Base-by-base conservation (phyloP, 2,329 filamentous ascomycete genomes). In the Fusarium burgessii region DNA sequence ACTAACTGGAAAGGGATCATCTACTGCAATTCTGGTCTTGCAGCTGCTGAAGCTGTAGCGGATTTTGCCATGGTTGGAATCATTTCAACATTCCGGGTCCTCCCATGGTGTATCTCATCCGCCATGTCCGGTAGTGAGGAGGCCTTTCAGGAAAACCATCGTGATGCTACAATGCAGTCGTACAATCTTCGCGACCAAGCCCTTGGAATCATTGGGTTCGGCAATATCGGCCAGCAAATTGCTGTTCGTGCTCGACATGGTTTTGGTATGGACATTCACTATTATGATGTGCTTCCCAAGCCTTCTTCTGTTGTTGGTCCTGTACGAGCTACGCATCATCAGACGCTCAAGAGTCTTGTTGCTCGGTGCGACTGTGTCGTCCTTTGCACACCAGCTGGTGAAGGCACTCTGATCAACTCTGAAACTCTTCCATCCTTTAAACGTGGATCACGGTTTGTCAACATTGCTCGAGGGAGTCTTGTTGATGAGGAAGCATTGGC, bases 21-120 rank as follows among this genome's bases (percentile, higher is more conserved):
- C 55, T 94, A 93, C 81, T 93, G 91, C 83, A 93, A 94, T 80
- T 87, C 89, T 5, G 91, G 91, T 3, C 85, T 89, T 3, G 91
- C 91, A 0, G 91, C 90, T 38, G 90, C 90, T 10, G 92, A 94
- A 75, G 89, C 91, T 7, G 91, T 93, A 3, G 91, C 91, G 54
- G 92, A 94, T 78, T 89, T 92, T 67, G 89, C 90, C 20, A 84
- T 93, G 42, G 90, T 89, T 75, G 86, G 92, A 73, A 88, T 94
- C 72, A 87, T 94, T 52, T 87, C 88, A 12, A 89, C 88, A 17
- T 94, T 93, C 82, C 89, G 92, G 55, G 85, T 88, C 47, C 85
- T 94, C 15, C 84, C 88, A 3, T 93, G 90, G 88, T 90, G 87
- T 68, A 85, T 88, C 54, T 76, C 83, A 3, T 88, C 89, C 3